Evolutionary conservation across 129 eudicot species (phyloP).

Genomic region (Silybum marianum): DNA sequence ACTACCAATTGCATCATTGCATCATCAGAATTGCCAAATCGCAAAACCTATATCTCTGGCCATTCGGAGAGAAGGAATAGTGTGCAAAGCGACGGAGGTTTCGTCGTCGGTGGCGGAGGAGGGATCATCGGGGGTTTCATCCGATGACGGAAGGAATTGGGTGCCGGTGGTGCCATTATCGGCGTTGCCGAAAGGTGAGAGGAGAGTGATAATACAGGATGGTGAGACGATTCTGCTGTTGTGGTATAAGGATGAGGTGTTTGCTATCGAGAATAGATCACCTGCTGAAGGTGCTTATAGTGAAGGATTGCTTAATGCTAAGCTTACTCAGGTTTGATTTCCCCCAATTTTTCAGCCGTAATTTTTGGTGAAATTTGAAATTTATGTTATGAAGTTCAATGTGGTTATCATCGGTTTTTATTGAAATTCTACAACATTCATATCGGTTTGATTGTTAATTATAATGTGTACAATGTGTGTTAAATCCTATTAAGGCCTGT

Average conservation of each 20-base stretch:
- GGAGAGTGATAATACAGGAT: conserved; percentile 89
- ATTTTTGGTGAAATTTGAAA: background rate
- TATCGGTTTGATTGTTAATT: background rate
- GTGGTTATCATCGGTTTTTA: background rate
- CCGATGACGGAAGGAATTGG: conserved; percentile 60
- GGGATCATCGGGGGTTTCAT: conserved; percentile 21
- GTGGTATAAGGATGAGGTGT: conserved; percentile 84
- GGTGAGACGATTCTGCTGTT: conserved; percentile 74
- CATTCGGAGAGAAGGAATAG: conserved; percentile 8
- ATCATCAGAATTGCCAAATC: background rate
- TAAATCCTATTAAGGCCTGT: no score
- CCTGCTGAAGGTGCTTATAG: conserved; percentile 98
- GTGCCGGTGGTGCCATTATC: conserved; percentile 94
- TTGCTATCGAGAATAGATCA: conserved; percentile 87
- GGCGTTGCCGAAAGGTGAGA: conserved; percentile 92
- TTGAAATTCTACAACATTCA: background rate
- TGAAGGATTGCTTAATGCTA: conserved; percentile 92
- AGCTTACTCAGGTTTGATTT: conserved; percentile 87
- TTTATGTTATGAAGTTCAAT: background rate
- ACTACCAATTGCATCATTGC: conserved; percentile 19
- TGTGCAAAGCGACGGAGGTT: conserved; percentile 74
- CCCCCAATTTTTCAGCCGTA: background rate
- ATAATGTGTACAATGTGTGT: no score
- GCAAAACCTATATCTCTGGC: conserved; percentile 1
- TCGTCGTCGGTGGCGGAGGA: conserved; percentile 39